Evolutionary conservation across 495 filamentous ascomycete species (phyloP).

Genomic region (Trichoderma asperelloides): DNA sequence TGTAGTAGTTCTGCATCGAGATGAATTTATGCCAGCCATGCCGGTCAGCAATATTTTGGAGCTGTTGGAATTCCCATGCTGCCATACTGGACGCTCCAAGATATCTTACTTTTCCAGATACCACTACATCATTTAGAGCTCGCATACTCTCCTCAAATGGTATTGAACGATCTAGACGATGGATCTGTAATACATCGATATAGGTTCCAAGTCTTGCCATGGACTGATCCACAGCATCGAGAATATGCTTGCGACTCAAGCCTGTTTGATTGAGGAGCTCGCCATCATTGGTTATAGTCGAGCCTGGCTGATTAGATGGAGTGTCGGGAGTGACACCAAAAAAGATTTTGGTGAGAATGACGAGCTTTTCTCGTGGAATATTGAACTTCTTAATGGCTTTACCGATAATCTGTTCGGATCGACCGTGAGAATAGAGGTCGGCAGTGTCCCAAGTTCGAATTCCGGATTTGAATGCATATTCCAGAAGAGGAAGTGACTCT

Average conservation of each 20-base stretch:
- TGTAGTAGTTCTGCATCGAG: conserved; percentile 55
- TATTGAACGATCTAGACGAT: conserved; percentile 45
- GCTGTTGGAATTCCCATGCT: conserved; percentile 44
- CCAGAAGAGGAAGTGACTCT: background rate
- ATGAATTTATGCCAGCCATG: conserved; percentile 55
- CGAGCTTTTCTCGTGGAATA: conserved; percentile 56
- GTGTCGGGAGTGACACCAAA: conserved; percentile 10
- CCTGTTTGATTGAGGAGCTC: conserved; percentile 22
- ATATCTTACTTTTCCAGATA: conserved; percentile 52
- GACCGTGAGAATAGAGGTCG: conserved; percentile 51
- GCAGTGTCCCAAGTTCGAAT: conserved; percentile 30
- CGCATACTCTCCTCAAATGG: conserved; percentile 46
- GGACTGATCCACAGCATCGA: conserved; percentile 54
- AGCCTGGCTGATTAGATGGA: background rate
- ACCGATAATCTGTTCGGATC: conserved; percentile 53
- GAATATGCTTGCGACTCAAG: conserved; percentile 50
- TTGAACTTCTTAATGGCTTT: conserved; percentile 58
- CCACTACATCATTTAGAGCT: conserved; percentile 54
- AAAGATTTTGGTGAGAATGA: conserved; percentile 51
- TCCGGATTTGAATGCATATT: background rate
- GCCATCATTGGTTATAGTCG: conserved; percentile 21
- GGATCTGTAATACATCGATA: conserved; percentile 64
- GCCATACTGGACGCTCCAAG: conserved; percentile 58
- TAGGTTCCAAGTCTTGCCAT: conserved; percentile 54
- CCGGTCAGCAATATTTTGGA: conserved; percentile 41